phyloP scores from a whole-genome alignment of 129 eudicot genomes.

The Deinandra increscens region DNA sequence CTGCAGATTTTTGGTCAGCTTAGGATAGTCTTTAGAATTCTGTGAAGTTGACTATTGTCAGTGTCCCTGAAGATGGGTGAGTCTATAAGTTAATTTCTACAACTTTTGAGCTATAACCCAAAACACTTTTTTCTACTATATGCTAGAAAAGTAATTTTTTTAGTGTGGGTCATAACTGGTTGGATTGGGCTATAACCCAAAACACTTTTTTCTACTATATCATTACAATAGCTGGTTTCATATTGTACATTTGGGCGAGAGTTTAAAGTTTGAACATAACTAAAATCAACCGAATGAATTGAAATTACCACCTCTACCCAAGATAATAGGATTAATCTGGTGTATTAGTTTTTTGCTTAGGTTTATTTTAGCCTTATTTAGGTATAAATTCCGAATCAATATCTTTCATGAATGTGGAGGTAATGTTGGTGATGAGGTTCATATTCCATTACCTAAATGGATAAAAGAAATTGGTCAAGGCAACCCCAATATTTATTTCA shows the following conservation, averaged over 20 bases:
- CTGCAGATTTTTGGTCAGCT: slow-evolving; percentile 76
- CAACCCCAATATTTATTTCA: too few species aligned
- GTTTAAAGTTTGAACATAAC: not conserved
- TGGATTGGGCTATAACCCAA: not conserved
- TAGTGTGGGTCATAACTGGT: not conserved
- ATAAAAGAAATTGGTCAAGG: too few species aligned
- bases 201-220: too few species aligned
- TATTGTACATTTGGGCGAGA: not conserved
- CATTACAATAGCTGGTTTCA: not conserved
- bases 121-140: not conserved
- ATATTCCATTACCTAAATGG: too few species aligned
- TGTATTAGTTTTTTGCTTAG: not conserved
- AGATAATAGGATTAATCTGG: not conserved
- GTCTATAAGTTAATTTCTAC: slow-evolving; percentile 19
- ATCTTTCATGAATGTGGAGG: too few species aligned
- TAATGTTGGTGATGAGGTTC: not conserved
- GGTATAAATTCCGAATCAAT: not conserved
- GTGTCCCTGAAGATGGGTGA: slow-evolving; percentile 83
- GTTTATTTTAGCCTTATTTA: not conserved
- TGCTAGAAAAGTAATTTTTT: not conserved
- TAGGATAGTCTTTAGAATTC: slow-evolving; percentile 68
- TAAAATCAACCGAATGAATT: not conserved
- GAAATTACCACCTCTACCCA: not conserved
- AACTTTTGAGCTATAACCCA: not conserved
- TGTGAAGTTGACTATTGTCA: slow-evolving; percentile 68